Evolutionary conservation across 106 monocot species (phyloP), one percentile per base, ranked within the genome.

Genomic region (Gastrodia elata): DNA sequence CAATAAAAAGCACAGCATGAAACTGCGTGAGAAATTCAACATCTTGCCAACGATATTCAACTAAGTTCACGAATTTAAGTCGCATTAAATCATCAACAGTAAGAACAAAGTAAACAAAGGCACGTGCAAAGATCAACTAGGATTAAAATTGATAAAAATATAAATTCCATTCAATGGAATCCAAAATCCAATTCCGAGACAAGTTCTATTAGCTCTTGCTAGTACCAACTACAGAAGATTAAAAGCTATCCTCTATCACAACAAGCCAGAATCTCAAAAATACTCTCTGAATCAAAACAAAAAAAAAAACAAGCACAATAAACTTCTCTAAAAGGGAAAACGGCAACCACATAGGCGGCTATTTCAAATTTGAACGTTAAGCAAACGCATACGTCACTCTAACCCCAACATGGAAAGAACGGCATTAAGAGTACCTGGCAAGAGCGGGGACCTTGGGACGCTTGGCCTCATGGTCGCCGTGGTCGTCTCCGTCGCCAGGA

Each of bases 391-490:
- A 32, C 32, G 14, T n/a, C 32, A 20, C 61, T n/a, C 28, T 61
- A 61, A 30, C 61, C 30, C 30, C 13, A 61, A 2, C 0, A 30
- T 26, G 2, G 32, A 61, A 61, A 10, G 11, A 61, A 30, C 61
- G 8, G 32, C 28, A 26, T 28, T 32, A 28, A 61, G 14, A 28
- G 10, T 39, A 77, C 77, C 77, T 77, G 18, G 77, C 77, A 52
- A 77, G 77, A 70, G 77, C 77, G 0, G 77, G 77, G 57, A 70
- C 57, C 57, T 70, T 77, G 28, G 52, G 77, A 34, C 77, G 68
- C 77, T 77, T 77, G 26, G 56, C 37, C 58, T 77, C 77, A 16
- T 39, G 57, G 26, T 34, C 57, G 36, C 39, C 37, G 11, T 44
- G 56, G 1, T 77, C 70, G 11, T 68, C n/a, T 2, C 57, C 77